Percentiles rank a stretch among this genome's conserved stretches.
Conservation (phyloP, 768 basidiomycete genomes). For the Aureoboletus auriporus region DNA sequence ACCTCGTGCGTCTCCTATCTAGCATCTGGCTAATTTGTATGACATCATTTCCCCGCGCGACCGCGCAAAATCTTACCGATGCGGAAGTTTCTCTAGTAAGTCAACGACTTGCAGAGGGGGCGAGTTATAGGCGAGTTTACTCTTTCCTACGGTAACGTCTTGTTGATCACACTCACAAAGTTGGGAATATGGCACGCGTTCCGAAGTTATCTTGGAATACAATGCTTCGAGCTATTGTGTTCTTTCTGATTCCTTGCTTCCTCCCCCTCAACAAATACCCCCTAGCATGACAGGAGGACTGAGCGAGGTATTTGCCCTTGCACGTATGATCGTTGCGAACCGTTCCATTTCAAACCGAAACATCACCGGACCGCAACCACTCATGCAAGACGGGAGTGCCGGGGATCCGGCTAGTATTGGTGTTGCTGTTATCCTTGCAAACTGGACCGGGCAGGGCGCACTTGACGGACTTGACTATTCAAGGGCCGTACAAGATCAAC, state of each 20-base stretch:
- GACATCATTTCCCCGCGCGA: background rate
- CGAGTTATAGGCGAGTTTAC: slow-evolving; percentile 36
- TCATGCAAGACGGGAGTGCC: slow-evolving; percentile 57
- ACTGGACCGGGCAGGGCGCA: slow-evolving; percentile 41
- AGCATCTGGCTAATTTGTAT: slow-evolving; percentile 2
- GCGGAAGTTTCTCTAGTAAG: slow-evolving; percentile 34
- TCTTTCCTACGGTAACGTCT: background rate
- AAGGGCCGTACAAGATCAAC: slow-evolving; percentile 60
- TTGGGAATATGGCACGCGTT: slow-evolving; percentile 52
- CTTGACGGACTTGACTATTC: slow-evolving; percentile 51
- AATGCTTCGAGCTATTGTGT: slow-evolving; percentile 45
- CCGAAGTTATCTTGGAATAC: slow-evolving; percentile 49
- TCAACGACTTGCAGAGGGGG: slow-evolving; percentile 37
- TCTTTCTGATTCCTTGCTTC: slow-evolving; percentile 27
- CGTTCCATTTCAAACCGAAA: slow-evolving; percentile 42
- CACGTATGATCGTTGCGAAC: slow-evolving; percentile 43
- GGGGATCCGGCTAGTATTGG: slow-evolving; percentile 81
- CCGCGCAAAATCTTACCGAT: slow-evolving; percentile 34
- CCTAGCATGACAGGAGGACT: slow-evolving; percentile 31
- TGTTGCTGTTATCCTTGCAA: slow-evolving; percentile 60
- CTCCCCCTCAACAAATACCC: slow-evolving; percentile 25
- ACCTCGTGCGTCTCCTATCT: too few species aligned
- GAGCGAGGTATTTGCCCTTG: slow-evolving; percentile 54
- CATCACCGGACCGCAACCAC: slow-evolving; percentile 49
- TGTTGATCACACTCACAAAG: slow-evolving; percentile 22